Evolutionary conservation across 306 rosid species (phyloP).

Genomic region (Glycine latifolia): DNA sequence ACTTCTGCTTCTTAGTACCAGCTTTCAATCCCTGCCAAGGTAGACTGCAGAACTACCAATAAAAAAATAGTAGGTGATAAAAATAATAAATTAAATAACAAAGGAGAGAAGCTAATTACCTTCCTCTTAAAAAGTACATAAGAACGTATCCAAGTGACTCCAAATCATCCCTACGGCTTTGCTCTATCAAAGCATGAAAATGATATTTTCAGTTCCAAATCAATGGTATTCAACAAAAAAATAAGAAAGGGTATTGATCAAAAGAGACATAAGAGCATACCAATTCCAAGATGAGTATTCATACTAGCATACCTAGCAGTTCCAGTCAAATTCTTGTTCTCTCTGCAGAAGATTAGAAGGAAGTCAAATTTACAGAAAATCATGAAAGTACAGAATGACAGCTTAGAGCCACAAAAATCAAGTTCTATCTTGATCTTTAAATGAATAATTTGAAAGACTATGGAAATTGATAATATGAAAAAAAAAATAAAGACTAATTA

Average conservation of each 20-base stretch:
- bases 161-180: conserved; percentile 97
- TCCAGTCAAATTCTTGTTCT: conserved; percentile 97
- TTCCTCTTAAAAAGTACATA: conserved; percentile 93
- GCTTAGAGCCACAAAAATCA: conserved; percentile 23
- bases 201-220: conserved; percentile 41
- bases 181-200: conserved; percentile 64
- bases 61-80: conserved; percentile 42
- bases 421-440: conserved; percentile 29
- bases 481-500: conserved; percentile 28
- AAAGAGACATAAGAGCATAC: conserved; percentile 48
- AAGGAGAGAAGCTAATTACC: conserved; percentile 55
- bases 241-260: conserved; percentile 19
- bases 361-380: conserved; percentile 40
- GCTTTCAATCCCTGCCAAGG: conserved; percentile 99
- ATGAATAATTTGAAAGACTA: conserved; percentile 12
- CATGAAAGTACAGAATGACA: conserved; percentile 13
- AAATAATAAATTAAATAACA: conserved; percentile 35
- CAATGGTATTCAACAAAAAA: conserved; percentile 16
- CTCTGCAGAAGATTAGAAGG: conserved; percentile 66
- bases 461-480: conserved; percentile 6
- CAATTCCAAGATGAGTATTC: conserved; percentile 99
- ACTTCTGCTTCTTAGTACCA: conserved; percentile 95
- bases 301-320: conserved; percentile 99
- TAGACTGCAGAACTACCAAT: conserved; percentile 70
- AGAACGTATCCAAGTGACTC: conserved; percentile 98